Percentiles rank a stretch among this genome's conserved stretches.
Evolutionary conservation across 1,284 basidiomycete genomes (phyloP).

Genomic region (Coniferiporia weirii): DNA sequence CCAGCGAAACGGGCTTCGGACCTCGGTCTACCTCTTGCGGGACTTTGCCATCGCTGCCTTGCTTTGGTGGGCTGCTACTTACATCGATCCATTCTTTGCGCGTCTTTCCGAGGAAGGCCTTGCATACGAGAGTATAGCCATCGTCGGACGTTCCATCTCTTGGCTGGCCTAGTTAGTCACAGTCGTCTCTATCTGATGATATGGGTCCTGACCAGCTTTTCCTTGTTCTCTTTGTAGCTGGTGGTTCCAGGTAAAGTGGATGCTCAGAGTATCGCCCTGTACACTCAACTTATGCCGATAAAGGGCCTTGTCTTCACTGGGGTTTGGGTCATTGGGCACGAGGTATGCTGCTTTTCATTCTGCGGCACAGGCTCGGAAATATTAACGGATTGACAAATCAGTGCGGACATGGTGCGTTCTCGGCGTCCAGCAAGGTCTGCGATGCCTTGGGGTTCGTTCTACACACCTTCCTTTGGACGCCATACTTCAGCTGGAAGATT

Average conservation of each 20-base stretch:
- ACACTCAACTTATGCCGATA: background rate
- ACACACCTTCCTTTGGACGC: constrained; percentile 47
- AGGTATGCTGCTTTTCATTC: background rate
- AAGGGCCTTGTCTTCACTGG: constrained; percentile 13
- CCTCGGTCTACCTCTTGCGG: constrained; percentile 38
- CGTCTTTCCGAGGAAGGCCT: background rate
- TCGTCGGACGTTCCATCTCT: background rate
- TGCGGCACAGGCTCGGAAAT: background rate
- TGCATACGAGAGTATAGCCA: background rate
- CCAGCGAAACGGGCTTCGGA: constrained; percentile 33
- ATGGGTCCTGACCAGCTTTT: constrained; percentile 26
- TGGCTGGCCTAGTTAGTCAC: constrained; percentile 8
- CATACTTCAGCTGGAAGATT: constrained; percentile 52
- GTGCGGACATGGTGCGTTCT: constrained; percentile 31
- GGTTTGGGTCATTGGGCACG: constrained; percentile 9
- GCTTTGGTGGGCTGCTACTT: constrained; percentile 39
- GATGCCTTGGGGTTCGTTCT: constrained; percentile 30
- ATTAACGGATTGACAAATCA: constrained; percentile 6
- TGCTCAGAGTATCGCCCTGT: constrained; percentile 30
- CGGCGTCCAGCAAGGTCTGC: constrained; percentile 23
- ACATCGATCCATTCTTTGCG: constrained; percentile 43
- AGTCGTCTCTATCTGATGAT: constrained; percentile 14
- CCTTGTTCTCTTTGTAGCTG: constrained; percentile 27
- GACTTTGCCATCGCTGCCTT: constrained; percentile 43
- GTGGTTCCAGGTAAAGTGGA: constrained; percentile 36